Evolutionary conservation across 23 red algal genomes (phyloP).

Genomic region (Gracilaria caudata): DNA sequence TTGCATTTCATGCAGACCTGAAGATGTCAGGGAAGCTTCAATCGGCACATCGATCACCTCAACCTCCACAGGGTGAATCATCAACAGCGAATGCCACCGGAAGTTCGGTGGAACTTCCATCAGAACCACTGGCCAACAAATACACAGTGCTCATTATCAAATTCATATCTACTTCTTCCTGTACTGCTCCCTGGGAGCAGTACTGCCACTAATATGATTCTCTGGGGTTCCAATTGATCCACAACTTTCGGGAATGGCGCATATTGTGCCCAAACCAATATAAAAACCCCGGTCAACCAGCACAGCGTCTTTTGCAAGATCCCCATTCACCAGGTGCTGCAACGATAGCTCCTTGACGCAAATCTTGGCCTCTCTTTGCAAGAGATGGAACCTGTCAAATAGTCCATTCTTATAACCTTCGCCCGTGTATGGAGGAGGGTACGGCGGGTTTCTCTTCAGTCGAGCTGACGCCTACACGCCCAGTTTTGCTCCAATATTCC

Average conservation of each 20-base stretch:
- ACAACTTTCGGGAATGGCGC: neutral
- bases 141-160: too few species aligned
- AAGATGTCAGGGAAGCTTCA: too few species aligned
- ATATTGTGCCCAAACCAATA: neutral
- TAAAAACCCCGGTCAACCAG: neutral
- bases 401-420: neutral
- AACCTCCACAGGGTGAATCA: too few species aligned
- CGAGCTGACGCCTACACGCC: neutral
- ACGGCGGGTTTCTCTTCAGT: neutral
- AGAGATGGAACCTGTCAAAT: neutral
- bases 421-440: neutral
- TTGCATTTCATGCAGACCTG: too few species aligned
- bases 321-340: neutral
- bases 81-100: too few species aligned
- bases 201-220: too few species aligned
- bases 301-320: neutral
- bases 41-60: too few species aligned
- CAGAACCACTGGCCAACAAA: too few species aligned
- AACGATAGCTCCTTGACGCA: neutral
- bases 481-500: neutral
- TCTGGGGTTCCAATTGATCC: too few species aligned
- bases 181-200: too few species aligned
- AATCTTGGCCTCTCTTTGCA: neutral
- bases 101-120: too few species aligned
- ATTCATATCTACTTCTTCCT: too few species aligned